Evolutionary conservation across 2,329 filamentous ascomycete genomes (phyloP).

Genomic region (Fusarium sp.): DNA sequence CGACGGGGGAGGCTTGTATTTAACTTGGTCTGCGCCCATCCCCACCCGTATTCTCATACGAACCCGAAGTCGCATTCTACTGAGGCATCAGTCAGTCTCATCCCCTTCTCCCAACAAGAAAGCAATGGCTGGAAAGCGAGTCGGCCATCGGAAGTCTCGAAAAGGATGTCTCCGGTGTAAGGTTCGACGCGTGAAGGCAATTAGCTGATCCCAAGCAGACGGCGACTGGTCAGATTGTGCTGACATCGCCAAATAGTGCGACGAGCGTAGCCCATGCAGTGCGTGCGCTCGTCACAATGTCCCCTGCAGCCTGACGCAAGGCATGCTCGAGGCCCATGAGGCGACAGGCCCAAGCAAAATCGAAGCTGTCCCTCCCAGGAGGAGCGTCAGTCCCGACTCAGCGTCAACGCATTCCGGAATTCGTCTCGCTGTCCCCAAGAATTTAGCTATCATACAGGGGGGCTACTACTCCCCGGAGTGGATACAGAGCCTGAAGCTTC

Average conservation of each 20-base stretch:
- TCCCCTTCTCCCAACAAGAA: neutral
- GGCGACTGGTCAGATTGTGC: neutral
- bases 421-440: neutral
- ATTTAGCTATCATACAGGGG: neutral
- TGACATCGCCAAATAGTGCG: neutral
- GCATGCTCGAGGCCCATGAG: neutral
- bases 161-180: neutral
- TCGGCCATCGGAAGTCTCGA: neutral
- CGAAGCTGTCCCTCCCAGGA: neutral
- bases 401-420: neutral
- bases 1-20: neutral
- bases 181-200: neutral
- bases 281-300: neutral
- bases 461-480: neutral
- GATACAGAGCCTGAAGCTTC: constrained; percentile 22
- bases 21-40: neutral
- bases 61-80: neutral
- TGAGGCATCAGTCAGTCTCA: neutral
- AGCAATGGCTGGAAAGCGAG: neutral
- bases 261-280: neutral
- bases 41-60: neutral
- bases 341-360: neutral
- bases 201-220: neutral
- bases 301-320: neutral
- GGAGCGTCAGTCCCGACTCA: neutral